Conservation (phyloP, 768 basidiomycete species). For the Russula lepida region DNA sequence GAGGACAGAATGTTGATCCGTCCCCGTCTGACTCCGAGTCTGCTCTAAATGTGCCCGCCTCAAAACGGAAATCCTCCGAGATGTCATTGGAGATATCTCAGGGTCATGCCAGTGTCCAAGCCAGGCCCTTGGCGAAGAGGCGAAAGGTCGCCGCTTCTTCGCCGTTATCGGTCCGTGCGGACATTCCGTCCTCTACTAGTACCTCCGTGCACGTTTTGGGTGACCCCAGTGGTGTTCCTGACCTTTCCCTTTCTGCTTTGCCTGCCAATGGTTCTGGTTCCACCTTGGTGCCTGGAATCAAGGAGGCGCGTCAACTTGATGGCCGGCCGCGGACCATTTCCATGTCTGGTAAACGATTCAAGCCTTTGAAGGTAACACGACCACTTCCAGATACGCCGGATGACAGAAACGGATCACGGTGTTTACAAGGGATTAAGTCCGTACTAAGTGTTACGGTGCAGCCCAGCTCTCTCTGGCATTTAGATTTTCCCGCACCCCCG, state of each 20-base stretch:
- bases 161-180: background rate
- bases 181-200: background rate
- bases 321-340: background rate
- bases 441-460: background rate
- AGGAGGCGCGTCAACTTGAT: background rate
- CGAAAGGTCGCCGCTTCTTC: background rate
- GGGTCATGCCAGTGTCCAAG: background rate
- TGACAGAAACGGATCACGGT: background rate
- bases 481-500: conserved; percentile 31
- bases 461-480: conserved; percentile 19
- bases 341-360: conserved; percentile 9
- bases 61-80: background rate
- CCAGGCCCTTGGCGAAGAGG: background rate
- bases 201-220: background rate
- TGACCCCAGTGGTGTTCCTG: background rate
- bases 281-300: background rate
- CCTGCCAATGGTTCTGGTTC: no score
- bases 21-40: background rate
- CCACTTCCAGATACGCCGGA: background rate
- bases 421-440: background rate
- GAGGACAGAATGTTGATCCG: background rate
- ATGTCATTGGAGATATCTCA: background rate
- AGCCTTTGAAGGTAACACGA: background rate
- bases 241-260: background rate
- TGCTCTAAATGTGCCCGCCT: background rate